Conservation (phyloP, 2,329 filamentous ascomycete genomes). For the Aspergillus sp. region DNA sequence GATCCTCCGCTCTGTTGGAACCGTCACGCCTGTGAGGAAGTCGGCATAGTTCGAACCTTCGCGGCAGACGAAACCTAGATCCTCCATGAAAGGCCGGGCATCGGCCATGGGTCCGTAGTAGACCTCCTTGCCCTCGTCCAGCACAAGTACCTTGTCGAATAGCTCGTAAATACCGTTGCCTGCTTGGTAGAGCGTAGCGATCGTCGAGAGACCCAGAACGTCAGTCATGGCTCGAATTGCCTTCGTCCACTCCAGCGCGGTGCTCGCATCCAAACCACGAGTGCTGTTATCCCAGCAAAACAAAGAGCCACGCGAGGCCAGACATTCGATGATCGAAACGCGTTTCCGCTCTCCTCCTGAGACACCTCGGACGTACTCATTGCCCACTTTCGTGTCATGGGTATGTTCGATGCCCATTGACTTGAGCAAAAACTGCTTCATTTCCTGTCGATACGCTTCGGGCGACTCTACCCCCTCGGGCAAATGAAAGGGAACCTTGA, state of each 20-base stretch:
- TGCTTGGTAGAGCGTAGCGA: constrained; percentile 61
- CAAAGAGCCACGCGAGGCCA: constrained; percentile 49
- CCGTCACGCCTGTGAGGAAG: constrained; percentile 56
- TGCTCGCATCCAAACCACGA: constrained; percentile 56
- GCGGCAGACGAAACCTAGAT: constrained; percentile 53
- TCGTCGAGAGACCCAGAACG: constrained; percentile 49
- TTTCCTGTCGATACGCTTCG: constrained; percentile 40
- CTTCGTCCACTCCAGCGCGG: constrained; percentile 52
- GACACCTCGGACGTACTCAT: constrained; percentile 57
- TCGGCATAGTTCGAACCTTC: constrained; percentile 57
- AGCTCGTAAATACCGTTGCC: constrained; percentile 60
- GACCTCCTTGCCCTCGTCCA: constrained; percentile 57
- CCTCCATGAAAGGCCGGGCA: constrained; percentile 56
- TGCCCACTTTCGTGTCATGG: constrained; percentile 56
- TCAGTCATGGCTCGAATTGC: constrained; percentile 57
- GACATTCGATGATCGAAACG: constrained; percentile 57
- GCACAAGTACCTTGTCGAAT: constrained; percentile 61
- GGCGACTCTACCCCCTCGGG: constrained; percentile 35
- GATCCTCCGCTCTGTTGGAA: constrained; percentile 42
- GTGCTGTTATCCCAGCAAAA: constrained; percentile 62
- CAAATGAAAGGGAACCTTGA: constrained; percentile 46
- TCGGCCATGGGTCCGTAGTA: constrained; percentile 54
- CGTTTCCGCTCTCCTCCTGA: constrained; percentile 61
- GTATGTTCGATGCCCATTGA: constrained; percentile 53
- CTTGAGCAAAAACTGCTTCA: constrained; percentile 47